Percentiles rank a stretch among this genome's conserved stretches.
Evolutionary conservation across 495 filamentous ascomycete genomes (phyloP).

Genomic region (Neurospora discreta): DNA sequence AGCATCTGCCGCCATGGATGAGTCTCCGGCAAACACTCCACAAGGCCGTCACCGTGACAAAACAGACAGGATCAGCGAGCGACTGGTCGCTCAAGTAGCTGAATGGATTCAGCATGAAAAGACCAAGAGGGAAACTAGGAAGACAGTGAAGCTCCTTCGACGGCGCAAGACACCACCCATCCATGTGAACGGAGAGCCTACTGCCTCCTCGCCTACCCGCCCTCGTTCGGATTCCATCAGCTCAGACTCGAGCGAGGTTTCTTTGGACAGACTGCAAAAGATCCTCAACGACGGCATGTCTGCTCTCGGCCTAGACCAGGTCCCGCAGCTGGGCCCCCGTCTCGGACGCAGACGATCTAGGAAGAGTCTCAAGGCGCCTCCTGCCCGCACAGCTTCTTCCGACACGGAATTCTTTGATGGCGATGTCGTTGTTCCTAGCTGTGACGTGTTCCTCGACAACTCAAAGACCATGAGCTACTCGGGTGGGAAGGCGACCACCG

Average conservation of each 20-base stretch:
- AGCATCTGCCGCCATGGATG: slow-evolving; percentile 16
- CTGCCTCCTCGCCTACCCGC: slow-evolving; percentile 3
- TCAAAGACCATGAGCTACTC: slow-evolving; percentile 72
- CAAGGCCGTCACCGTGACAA: slow-evolving; percentile 24
- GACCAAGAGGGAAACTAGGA: slow-evolving; percentile 45
- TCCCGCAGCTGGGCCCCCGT: slow-evolving; percentile 23
- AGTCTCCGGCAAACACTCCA: slow-evolving; percentile 17
- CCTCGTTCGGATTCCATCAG: slow-evolving; percentile 30
- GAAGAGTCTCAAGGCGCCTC: slow-evolving; percentile 14
- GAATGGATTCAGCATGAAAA: slow-evolving; percentile 76
- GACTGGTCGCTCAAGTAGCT: slow-evolving; percentile 57
- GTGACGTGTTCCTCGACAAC: slow-evolving; percentile 76
- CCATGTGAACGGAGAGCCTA: neutral
- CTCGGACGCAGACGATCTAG: slow-evolving; percentile 22
- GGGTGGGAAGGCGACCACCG: slow-evolving; percentile 43
- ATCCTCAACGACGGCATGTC: slow-evolving; percentile 54
- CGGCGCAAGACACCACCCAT: slow-evolving; percentile 20
- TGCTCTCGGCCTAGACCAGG: slow-evolving; percentile 29
- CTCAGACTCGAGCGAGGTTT: slow-evolving; percentile 48
- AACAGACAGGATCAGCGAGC: slow-evolving; percentile 32
- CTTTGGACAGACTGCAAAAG: slow-evolving; percentile 56
- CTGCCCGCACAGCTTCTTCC: slow-evolving; percentile 42
- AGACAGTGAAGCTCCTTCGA: slow-evolving; percentile 25
- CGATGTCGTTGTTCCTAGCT: slow-evolving; percentile 61
- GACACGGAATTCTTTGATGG: slow-evolving; percentile 72